Evolutionary conservation across 176 grass and related monocot genomes (phyloP).

Genomic region (Ampelocalamus luodianensis): DNA sequence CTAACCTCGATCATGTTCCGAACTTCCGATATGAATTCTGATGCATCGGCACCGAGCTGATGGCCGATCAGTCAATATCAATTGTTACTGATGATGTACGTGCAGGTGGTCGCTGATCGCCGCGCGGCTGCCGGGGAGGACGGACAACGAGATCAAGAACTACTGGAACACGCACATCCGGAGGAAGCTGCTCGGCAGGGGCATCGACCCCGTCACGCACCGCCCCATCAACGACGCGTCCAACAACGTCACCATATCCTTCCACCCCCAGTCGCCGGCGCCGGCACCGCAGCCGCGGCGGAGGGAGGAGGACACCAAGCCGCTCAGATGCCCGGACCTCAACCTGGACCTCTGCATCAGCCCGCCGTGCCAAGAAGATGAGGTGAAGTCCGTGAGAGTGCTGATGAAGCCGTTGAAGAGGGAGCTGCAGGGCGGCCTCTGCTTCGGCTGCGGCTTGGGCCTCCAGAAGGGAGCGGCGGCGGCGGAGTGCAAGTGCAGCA

Average conservation of each 20-base stretch:
- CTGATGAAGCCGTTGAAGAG: slow-evolving; percentile 42
- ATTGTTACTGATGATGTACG: not conserved
- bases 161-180: slow-evolving; percentile 99
- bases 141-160: slow-evolving; percentile 99
- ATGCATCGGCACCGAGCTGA: not conserved
- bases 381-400: not conserved
- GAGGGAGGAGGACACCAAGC: not conserved
- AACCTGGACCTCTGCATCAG: slow-evolving; percentile 96
- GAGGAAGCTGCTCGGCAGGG: slow-evolving; percentile 61
- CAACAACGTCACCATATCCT: slow-evolving; percentile 39
- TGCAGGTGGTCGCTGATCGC: slow-evolving; percentile 93
- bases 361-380: slow-evolving; percentile 56
- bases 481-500: slow-evolving; percentile 56
- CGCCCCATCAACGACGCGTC: slow-evolving; percentile 47
- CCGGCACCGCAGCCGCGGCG: not conserved
- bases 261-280: slow-evolving; percentile 21
- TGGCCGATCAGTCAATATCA: not conserved
- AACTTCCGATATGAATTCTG: not conserved
- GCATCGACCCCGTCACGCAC: slow-evolving; percentile 86
- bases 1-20: not conserved
- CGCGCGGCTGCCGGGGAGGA: slow-evolving; percentile 69
- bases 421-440: slow-evolving; percentile 28
- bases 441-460: slow-evolving; percentile 70
- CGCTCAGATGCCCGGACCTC: slow-evolving; percentile 72
- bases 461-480: slow-evolving; percentile 20